Conservation (phyloP, 1,284 basidiomycete genomes). For the Sutorius eximius region DNA sequence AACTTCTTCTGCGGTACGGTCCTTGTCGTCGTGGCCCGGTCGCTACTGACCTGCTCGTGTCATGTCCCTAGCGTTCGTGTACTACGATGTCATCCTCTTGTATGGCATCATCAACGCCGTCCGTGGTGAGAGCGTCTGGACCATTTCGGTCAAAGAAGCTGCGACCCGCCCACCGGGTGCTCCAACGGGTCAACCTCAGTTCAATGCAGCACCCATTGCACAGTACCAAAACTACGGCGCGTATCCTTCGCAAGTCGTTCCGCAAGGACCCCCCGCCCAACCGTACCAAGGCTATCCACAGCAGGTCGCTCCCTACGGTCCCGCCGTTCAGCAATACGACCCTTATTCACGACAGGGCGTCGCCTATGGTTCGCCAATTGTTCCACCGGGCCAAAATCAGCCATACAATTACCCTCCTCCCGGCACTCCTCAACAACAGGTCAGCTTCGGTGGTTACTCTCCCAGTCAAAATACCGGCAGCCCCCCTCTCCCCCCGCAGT, state of each 20-base stretch:
- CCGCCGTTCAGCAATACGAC: background rate
- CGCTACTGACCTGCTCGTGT: background rate
- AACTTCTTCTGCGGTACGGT: constrained; percentile 27
- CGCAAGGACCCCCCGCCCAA: constrained; percentile 1
- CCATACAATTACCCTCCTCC: constrained; percentile 2
- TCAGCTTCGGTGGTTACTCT: constrained; percentile 3
- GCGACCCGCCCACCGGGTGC: background rate
- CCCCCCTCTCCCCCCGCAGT: constrained; percentile 12
- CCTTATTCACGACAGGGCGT: background rate
- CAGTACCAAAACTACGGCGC: constrained; percentile 7
- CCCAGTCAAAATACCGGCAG: background rate
- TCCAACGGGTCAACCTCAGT: constrained; percentile 11
- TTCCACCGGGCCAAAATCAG: constrained; percentile 1
- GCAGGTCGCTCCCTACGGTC: background rate
- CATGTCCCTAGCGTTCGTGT: constrained; percentile 23
- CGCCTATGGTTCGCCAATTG: background rate
- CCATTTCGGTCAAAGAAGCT: constrained; percentile 23
- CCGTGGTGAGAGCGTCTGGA: constrained; percentile 26
- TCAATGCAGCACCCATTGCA: background rate
- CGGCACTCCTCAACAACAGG: constrained; percentile 1
- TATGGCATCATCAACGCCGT: constrained; percentile 26
- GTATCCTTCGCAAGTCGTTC: constrained; percentile 1
- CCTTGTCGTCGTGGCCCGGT: background rate
- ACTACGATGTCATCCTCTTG: constrained; percentile 21
- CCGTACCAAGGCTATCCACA: constrained; percentile 6